Base-by-base conservation (phyloP, 2,329 filamentous ascomycete species). In the Paraphaeosphaeria minitans region DNA sequence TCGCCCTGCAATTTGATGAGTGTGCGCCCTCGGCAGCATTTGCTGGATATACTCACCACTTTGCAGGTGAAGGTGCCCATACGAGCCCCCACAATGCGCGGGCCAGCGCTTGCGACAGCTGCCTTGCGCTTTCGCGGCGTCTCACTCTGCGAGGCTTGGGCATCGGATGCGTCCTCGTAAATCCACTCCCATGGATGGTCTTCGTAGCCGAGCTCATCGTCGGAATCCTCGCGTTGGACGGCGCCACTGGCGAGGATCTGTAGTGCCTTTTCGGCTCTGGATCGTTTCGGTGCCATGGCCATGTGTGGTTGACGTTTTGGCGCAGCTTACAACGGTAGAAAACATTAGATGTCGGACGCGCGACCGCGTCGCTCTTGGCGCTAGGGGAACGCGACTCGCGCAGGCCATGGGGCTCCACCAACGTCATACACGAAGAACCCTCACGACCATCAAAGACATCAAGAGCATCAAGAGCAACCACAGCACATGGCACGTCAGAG, bases 41-140 rank as follows among this genome's bases (percentile, higher is more conserved):
- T 22, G 19, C 45, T n/a, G 16, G 39, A 27, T 6, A 12, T 16
- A 22, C 35, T 22, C 29, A 53, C 51, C 51, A 45, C 75, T 55
- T 80, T 84, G 78, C 93, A 97, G 71, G 89, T 85, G 64, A 97
- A 97, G 13, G 76, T 82, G 24, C 93, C 93, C 84, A 93, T 93
- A 27, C 86, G 87, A 21, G 94, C 95, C 4, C 92, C 95, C 42
- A 95, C 76, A 46, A 97, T 96, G 57, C 79, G 83, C 48, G 66
- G 75, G 24, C 78, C 68, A 16, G 58, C 48, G 43, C 57, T 48
- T 9, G 61, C 39, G 8, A 63, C 51, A 4, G 67, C 62, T 13
- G 68, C 65, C 52, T 73, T 77, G 57, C 76, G 65, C 61, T 75
- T 76, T 31, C 69, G 66, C 14, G 75, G 69, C 9, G 71, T 71